Percentiles rank a stretch among this genome's conserved stretches.
Evolutionary conservation across 2,329 filamentous ascomycete species (phyloP).

Genomic region (Ceratocystis variospora): DNA sequence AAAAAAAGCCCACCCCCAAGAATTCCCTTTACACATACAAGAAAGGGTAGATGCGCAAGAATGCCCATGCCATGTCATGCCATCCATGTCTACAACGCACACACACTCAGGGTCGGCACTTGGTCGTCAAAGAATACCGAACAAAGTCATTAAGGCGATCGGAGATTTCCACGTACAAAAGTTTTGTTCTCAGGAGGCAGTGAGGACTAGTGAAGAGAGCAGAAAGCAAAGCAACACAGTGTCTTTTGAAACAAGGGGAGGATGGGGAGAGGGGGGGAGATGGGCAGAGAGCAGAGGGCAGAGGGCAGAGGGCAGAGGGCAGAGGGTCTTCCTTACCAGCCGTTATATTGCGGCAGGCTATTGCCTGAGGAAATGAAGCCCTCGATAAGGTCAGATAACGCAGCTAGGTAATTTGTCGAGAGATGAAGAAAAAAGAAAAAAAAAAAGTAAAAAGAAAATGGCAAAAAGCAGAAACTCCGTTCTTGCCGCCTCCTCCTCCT

Average conservation of each 20-base stretch:
- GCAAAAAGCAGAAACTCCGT: not conserved
- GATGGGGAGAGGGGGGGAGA: not conserved
- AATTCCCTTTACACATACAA: too few relatives aligned
- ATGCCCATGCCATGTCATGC: not conserved
- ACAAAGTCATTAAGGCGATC: not conserved
- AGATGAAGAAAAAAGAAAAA: not conserved
- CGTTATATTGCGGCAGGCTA: too few relatives aligned
- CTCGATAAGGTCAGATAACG: too few relatives aligned
- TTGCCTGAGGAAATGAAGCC: too few relatives aligned
- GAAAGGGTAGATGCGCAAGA: too few relatives aligned
- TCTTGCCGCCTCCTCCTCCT: too few relatives aligned
- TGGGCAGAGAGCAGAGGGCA: not conserved
- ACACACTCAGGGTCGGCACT: not conserved
- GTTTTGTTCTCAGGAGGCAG: not conserved
- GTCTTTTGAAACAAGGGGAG: not conserved
- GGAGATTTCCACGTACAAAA: not conserved
- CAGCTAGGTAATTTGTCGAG: not conserved
- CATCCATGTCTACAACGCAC: not conserved
- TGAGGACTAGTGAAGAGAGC: not conserved
- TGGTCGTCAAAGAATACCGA: not conserved
- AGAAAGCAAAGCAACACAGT: not conserved
- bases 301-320: not conserved
- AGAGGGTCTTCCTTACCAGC: too few relatives aligned
- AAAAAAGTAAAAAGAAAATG: not conserved
- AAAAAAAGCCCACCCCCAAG: too few relatives aligned